Evolutionary conservation across 257 asterid genomes (phyloP).

Genomic region (Ligustrum vulgare): DNA sequence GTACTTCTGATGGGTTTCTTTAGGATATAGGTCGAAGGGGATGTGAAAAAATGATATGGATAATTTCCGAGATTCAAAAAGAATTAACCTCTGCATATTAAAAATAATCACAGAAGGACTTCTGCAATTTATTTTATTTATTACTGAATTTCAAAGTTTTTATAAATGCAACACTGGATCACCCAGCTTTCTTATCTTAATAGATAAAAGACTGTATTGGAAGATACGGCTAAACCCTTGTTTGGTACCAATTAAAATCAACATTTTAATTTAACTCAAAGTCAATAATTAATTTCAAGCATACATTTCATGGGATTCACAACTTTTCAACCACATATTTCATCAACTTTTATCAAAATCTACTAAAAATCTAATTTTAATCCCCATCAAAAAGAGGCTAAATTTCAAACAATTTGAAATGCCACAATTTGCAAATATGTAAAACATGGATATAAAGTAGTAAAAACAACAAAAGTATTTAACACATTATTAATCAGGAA

Average conservation of each 20-base stretch:
- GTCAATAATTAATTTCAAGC: no score
- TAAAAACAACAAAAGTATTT: background rate
- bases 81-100: background rate
- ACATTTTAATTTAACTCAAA: no score
- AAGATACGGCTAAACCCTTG: background rate
- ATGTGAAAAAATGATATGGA: no score
- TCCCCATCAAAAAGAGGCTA: background rate
- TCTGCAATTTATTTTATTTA: background rate
- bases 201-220: background rate
- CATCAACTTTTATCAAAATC: no score
- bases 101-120: background rate
- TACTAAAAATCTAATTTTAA: no score
- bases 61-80: no score
- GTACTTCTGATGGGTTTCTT: background rate
- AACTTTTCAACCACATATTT: no score
- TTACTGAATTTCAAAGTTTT: background rate
- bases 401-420: background rate
- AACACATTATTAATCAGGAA: background rate
- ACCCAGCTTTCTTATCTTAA: background rate
- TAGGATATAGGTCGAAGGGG: background rate
- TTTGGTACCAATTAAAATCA: no score
- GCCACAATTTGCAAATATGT: background rate
- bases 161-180: background rate
- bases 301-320: no score
- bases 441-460: background rate